These are phyloP conservation scores for Goffeauzyma gilvescens DNA, from an alignment of 768 basidiomycete genomes.

Conservation along the genomic window DNA sequence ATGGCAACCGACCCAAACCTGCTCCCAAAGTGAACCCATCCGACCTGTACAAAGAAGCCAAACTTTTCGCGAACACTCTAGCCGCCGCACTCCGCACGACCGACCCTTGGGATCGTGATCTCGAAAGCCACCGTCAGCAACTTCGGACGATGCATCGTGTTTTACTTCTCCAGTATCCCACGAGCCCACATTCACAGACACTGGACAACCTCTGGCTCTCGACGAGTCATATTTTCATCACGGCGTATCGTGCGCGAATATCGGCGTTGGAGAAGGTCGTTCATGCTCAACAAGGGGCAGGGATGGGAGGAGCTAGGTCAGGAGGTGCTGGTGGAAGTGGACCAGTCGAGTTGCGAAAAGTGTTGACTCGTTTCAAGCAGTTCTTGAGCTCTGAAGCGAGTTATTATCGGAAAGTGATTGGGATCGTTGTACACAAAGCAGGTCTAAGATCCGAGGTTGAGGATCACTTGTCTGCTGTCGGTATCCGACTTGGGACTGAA, in stretches of 20 bases:
- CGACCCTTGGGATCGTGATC: not conserved
- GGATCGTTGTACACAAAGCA: conserved; percentile 39
- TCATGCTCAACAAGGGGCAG: not conserved
- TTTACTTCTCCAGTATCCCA: conserved; percentile 21
- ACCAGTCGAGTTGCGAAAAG: conserved; percentile 65
- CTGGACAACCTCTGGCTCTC: conserved; percentile 28
- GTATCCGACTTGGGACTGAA: not conserved
- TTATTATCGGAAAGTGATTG: conserved; percentile 68
- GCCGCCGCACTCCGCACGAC: not conserved
- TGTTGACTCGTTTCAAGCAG: conserved; percentile 69
- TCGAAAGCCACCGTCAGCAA: not conserved
- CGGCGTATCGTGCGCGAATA: conserved; percentile 18
- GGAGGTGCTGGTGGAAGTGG: conserved; percentile 27
- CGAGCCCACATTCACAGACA: conserved; percentile 19
- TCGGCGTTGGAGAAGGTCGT: conserved; percentile 8
- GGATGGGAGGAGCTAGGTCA: not conserved
- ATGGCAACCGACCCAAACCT: no score
- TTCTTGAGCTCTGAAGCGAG: conserved; percentile 78
- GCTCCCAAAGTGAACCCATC: no score
- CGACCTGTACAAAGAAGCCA: not conserved
- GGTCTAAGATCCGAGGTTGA: not conserved
- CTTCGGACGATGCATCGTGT: not conserved
- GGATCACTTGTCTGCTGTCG: not conserved
- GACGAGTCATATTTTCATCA: conserved; percentile 26
- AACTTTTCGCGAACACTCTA: not conserved